Percentiles rank a stretch among this genome's conserved stretches.
Conservation (phyloP, 2,329 filamentous ascomycete species). For the Diaporthe humulicola region DNA sequence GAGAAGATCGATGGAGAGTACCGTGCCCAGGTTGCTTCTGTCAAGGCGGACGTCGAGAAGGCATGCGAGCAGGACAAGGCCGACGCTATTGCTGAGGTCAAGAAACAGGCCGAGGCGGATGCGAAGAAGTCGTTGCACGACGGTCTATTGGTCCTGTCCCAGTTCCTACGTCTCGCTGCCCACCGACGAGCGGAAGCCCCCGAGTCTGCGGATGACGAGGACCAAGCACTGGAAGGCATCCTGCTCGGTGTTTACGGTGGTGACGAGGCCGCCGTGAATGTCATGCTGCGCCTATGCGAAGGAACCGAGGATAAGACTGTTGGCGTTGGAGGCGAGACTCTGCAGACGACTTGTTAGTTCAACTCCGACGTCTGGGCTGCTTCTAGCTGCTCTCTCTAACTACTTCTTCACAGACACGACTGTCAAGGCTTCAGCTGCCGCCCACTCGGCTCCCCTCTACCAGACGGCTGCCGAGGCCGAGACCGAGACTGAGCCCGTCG, state of each 20-base stretch:
- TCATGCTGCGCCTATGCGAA: conserved; percentile 83
- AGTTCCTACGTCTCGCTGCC: conserved; percentile 85
- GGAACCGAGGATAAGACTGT: conserved; percentile 76
- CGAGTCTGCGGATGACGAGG: conserved; percentile 76
- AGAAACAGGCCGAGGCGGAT: conserved; percentile 68
- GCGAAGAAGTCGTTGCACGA: conserved; percentile 70
- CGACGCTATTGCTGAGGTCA: conserved; percentile 64
- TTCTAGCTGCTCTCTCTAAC: not conserved
- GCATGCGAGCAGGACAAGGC: conserved; percentile 67
- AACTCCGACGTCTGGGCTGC: not conserved
- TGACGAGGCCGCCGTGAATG: conserved; percentile 79
- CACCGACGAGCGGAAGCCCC: conserved; percentile 79
- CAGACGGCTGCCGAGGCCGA: conserved; percentile 49
- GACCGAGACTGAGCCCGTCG: conserved; percentile 47
- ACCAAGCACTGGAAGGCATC: conserved; percentile 84
- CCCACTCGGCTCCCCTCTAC: conserved; percentile 62
- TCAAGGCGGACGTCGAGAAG: conserved; percentile 73
- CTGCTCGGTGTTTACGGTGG: conserved; percentile 84
- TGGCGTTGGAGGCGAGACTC: conserved; percentile 73
- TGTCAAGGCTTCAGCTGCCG: conserved; percentile 67
- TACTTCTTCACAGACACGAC: conserved; percentile 61
- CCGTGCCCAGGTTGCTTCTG: conserved; percentile 69
- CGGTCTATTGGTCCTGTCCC: conserved; percentile 78
- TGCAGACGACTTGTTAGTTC: conserved; percentile 79
- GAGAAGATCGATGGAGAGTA: conserved; percentile 83